Base-by-base conservation (phyloP, 2,329 filamentous ascomycete genomes). In the Pseudocercospora fuligena region DNA sequence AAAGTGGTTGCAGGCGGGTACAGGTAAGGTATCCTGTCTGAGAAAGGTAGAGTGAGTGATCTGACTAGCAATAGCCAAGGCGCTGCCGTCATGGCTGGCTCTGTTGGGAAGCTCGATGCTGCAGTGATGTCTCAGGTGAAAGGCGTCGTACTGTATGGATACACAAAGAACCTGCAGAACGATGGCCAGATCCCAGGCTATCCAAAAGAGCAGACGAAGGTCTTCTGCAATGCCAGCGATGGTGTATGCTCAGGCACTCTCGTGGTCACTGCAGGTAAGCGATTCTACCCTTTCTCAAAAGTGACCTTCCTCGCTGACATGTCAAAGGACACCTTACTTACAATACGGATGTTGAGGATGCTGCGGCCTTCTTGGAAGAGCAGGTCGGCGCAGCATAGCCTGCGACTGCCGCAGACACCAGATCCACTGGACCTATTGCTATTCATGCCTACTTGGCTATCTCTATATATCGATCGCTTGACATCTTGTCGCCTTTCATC, bases 61-160 rank as follows among this genome's bases (percentile, higher is more conserved):
- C 46, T 66, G 25, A 60, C 60, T 59, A n/a, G 16, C 25, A 56
- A 43, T 57, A 80, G 76, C 54, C 80, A 82, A 74, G 79, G 80
- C 46, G 74, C 78, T 4, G 80, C 80, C 12, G 71, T 81, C 36
- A 79, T 80, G 29, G 77, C 78, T 2, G 75, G 72, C 12, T 73
- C 79, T 0, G 73, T 81, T 56, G 68, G 73, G 19, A 70, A 72
- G 9, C 72, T 79, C 7, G 69, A 69, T 14, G 31, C 70, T 14
- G 66, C 68, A 1, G 72, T 79, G 21, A 73, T 73, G 61, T 60
- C 72, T 29, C 73, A 74, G 29, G 72, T 81, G 63, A 76, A 76
- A n/a, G 80, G 79, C 14, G 73, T 78, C 2, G 79, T 80, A 27
- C 72, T 80, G 16, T 81, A 79, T 57, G 79, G 80, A 12, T 79